Evolutionary conservation across 1,284 basidiomycete species (phyloP).

Genomic region (Leccinum pachyderme): DNA sequence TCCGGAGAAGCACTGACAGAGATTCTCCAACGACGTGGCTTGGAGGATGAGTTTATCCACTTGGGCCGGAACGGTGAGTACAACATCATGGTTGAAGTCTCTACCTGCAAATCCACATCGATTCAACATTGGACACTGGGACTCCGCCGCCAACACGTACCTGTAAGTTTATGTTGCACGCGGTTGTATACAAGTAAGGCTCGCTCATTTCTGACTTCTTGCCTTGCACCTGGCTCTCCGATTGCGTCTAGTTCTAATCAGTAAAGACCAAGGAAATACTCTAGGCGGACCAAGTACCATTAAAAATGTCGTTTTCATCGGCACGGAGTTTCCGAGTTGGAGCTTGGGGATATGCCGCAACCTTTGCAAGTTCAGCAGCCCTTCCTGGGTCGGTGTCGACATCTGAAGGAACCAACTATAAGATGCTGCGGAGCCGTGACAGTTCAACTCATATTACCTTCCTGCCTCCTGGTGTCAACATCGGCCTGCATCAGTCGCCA

Average conservation of each 20-base stretch:
- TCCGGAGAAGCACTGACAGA: constrained; percentile 95
- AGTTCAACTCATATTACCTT: constrained; percentile 42
- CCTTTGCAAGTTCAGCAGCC: constrained; percentile 61
- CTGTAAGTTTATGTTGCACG: constrained; percentile 90
- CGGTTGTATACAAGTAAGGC: constrained; percentile 90
- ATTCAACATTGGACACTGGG: background rate
- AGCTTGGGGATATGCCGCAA: constrained; percentile 71
- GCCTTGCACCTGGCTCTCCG: constrained; percentile 50
- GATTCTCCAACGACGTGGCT: constrained; percentile 88
- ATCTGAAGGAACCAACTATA: constrained; percentile 26
- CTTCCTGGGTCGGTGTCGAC: constrained; percentile 49
- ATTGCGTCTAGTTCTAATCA: constrained; percentile 46
- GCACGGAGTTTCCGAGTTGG: constrained; percentile 73
- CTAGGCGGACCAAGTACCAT: constrained; percentile 43
- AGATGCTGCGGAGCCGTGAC: background rate
- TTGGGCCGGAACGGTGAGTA: constrained; percentile 73
- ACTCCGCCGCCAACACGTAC: constrained; percentile 36
- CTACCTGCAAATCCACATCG: constrained; percentile 52
- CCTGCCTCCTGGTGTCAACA: constrained; percentile 57
- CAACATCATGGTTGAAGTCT: constrained; percentile 84
- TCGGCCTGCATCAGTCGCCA: constrained; percentile 84
- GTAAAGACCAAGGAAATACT: background rate
- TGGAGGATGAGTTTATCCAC: constrained; percentile 90
- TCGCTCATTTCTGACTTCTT: constrained; percentile 88
- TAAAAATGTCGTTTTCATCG: constrained; percentile 82